A percentile compares a stretch with the other conserved stretches of the same genome.
Conservation (phyloP, 2,329 filamentous ascomycete species). For the Diplodia mutila region DNA sequence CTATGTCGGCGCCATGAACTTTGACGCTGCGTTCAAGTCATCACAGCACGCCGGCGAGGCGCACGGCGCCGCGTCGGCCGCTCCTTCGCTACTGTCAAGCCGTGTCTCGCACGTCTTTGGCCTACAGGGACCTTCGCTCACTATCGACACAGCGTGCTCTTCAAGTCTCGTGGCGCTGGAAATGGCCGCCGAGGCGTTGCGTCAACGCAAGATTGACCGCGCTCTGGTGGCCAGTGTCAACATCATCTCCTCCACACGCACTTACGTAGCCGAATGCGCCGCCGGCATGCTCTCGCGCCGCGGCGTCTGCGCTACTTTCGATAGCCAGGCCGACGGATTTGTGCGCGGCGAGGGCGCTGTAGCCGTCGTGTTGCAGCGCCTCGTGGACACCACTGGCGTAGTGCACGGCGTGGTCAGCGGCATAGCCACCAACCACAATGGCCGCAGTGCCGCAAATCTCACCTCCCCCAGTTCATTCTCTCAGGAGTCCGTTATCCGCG, state of each 20-base stretch:
- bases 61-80: not conserved
- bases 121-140: slow-evolving; percentile 35
- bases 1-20: slow-evolving; percentile 34
- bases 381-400: slow-evolving; percentile 51
- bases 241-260: not conserved
- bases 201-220: not conserved
- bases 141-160: slow-evolving; percentile 40
- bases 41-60: not conserved
- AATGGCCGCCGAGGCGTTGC: slow-evolving; percentile 11
- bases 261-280: slow-evolving; percentile 30
- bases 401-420: slow-evolving; percentile 52
- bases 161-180: slow-evolving; percentile 36
- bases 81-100: slow-evolving; percentile 35
- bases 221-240: slow-evolving; percentile 30
- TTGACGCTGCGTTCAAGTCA: slow-evolving; percentile 15
- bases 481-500: slow-evolving; percentile 41
- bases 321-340: slow-evolving; percentile 65
- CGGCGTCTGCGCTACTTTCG: slow-evolving; percentile 43
- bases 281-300: slow-evolving; percentile 35
- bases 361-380: slow-evolving; percentile 58
- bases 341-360: slow-evolving; percentile 66
- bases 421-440: slow-evolving; percentile 55
- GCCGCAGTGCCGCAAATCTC: slow-evolving; percentile 45
- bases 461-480: slow-evolving; percentile 43
- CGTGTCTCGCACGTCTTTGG: slow-evolving; percentile 38